A percentile compares a stretch with the other conserved stretches of the same genome.
These are phyloP conservation scores for Solanum corneliomulleri DNA, from an alignment of 257 asterid genomes.

Conservation along the genomic window DNA sequence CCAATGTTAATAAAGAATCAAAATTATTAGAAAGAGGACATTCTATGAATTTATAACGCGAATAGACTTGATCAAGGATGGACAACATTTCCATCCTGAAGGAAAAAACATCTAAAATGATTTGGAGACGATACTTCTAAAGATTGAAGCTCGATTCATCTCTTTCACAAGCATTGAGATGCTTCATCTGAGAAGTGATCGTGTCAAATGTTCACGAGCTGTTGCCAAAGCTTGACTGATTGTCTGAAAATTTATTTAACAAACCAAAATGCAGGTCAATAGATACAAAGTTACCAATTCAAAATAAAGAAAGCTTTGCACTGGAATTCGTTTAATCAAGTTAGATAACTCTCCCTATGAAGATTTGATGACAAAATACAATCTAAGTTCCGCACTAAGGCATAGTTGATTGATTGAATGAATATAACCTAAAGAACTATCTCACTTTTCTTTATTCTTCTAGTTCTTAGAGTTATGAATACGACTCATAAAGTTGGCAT, in stretches of 20 bases:
- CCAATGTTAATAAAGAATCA: background rate
- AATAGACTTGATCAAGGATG: background rate
- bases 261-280: background rate
- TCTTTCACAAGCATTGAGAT: background rate
- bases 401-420: background rate
- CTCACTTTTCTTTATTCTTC: background rate
- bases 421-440: background rate
- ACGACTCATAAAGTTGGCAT: background rate
- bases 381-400: background rate
- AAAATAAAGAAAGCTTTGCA: background rate
- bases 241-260: conserved; percentile 29
- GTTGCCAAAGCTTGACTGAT: conserved; percentile 60
- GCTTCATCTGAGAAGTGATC: conserved; percentile 55
- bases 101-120: background rate
- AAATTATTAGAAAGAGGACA: background rate
- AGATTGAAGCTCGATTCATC: background rate
- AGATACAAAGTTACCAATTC: background rate
- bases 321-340: background rate
- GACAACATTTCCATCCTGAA: background rate
- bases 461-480: background rate
- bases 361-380: background rate
- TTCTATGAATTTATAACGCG: background rate
- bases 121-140: background rate
- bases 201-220: conserved; percentile 63
- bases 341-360: background rate